phyloP scores from a whole-genome alignment of 305 asterid genomes.

The Fraxinus xanthoxyloides region DNA sequence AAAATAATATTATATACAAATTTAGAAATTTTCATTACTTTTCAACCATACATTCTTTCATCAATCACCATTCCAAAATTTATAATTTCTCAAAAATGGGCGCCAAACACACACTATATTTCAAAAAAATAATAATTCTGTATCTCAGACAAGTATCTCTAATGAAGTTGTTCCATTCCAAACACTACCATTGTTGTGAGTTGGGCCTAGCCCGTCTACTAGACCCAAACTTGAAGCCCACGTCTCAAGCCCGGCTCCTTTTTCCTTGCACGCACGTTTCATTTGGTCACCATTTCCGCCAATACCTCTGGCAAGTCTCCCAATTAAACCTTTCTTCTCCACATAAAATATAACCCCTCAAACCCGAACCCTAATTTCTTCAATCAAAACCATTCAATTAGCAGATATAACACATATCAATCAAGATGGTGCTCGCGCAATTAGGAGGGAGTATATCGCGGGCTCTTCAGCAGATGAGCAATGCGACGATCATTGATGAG shows the following conservation, averaged over 20 bases:
- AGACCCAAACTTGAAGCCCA: neutral
- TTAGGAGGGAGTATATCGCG: constrained; percentile 90
- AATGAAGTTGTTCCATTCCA: neutral
- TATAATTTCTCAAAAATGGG: too few species aligned
- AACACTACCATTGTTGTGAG: neutral
- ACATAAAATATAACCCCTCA: neutral
- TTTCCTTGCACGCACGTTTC: neutral
- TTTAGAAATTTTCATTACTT: too few species aligned
- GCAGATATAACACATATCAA: neutral
- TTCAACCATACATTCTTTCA: too few species aligned
- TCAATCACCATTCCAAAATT: too few species aligned
- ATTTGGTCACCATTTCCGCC: neutral
- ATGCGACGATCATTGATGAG: constrained; percentile 92
- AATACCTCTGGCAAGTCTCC: neutral
- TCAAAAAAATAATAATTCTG: too few species aligned
- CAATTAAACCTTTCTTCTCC: neutral
- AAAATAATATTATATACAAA: too few species aligned
- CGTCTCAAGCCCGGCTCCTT: neutral
- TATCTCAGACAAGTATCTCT: neutral
- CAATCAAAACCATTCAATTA: neutral
- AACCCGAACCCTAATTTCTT: constrained; percentile 22
- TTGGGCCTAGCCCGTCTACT: neutral
- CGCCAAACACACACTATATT: too few species aligned
- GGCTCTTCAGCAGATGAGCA: constrained; percentile 99
- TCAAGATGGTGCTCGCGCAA: constrained; percentile 89